Evolutionary conservation across 257 asterid species (phyloP).

Genomic region (Nicotiana knightiana): DNA sequence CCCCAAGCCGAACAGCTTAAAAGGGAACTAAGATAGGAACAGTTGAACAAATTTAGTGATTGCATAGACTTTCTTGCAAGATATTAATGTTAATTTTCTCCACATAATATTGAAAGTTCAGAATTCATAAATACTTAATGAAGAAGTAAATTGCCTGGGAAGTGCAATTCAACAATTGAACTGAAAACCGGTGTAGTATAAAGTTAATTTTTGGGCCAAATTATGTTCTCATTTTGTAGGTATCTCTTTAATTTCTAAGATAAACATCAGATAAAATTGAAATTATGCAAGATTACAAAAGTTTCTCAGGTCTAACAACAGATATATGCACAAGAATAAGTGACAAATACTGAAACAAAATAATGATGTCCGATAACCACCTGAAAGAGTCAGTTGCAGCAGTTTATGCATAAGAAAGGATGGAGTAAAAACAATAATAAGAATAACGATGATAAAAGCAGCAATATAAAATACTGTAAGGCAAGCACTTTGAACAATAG

Average conservation of each 20-base stretch:
- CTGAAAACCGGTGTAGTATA: not conserved
- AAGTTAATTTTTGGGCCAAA: not conserved
- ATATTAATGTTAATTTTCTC: not conserved
- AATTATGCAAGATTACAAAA: not conserved
- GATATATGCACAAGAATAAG: not conserved
- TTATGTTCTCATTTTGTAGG: not conserved
- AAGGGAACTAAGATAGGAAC: not conserved
- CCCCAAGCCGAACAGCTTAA: not conserved
- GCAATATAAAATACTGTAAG: not conserved
- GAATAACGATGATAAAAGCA: not conserved
- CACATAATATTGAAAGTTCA: not conserved
- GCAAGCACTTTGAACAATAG: not conserved
- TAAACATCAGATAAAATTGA: not conserved
- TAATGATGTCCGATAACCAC: not conserved
- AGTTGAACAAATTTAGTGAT: not conserved
- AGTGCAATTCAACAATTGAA: not conserved
- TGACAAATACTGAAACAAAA: not conserved
- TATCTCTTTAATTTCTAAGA: not conserved
- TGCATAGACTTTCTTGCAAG: not conserved
- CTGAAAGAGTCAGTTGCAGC: not conserved
- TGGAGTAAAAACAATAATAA: not conserved
- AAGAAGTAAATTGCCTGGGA: not conserved
- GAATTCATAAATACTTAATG: not conserved
- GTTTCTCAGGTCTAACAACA: not conserved
- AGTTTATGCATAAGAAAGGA: not conserved